Conservation (phyloP, 148 eudicot genomes). For the Pharnaceum exiguum region DNA sequence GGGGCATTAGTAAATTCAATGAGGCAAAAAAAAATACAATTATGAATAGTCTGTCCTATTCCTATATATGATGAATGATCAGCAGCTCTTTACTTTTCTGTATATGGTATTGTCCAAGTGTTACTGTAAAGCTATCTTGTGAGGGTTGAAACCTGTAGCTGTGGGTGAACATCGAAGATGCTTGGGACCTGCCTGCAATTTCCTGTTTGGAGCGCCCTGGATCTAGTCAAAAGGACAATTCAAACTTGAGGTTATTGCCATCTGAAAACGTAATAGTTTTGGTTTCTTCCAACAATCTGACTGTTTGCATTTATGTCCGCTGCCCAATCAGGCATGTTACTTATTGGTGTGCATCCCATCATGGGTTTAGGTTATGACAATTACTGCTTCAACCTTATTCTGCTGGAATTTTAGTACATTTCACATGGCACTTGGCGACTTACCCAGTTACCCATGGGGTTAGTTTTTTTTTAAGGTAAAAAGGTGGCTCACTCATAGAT, state of each 20-base stretch:
- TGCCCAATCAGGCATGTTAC: slow-evolving; percentile 1
- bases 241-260: background rate
- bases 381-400: no score
- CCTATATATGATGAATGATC: slow-evolving; percentile 1
- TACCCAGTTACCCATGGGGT: no score
- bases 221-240: slow-evolving; percentile 10
- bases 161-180: no score
- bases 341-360: background rate
- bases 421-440: no score
- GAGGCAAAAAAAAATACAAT: slow-evolving; percentile 2
- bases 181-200: background rate
- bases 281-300: background rate
- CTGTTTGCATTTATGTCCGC: slow-evolving; percentile 15
- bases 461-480: no score
- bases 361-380: background rate
- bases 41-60: background rate
- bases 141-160: background rate
- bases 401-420: no score
- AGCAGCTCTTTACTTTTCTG: background rate
- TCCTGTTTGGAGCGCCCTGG: background rate
- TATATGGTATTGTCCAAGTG: background rate
- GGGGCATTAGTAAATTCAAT: slow-evolving; percentile 22
- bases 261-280: background rate
- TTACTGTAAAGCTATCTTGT: background rate
- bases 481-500: no score